Evolutionary conservation across 1,284 basidiomycete genomes (phyloP).

Genomic region (Cutaneotrichosporon cavernicola): DNA sequence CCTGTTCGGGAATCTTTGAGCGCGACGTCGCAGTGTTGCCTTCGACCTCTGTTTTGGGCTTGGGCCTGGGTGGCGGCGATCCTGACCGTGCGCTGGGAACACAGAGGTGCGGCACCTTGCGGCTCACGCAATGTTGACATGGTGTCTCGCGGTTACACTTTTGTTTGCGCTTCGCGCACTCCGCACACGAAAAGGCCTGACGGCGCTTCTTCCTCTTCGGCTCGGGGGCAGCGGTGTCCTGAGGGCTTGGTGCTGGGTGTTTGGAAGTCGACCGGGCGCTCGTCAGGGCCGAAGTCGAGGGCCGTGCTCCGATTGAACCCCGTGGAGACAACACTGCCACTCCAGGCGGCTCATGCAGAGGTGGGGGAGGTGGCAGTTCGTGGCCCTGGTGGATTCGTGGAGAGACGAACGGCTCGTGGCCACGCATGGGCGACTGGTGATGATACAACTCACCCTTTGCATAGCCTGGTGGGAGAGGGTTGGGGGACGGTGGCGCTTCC

Average conservation of each 20-base stretch:
- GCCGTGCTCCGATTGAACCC: background rate
- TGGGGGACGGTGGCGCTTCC: constrained; percentile 4
- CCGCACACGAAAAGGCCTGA: constrained; percentile 45
- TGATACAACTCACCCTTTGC: background rate
- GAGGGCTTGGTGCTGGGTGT: constrained; percentile 23
- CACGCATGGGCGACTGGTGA: background rate
- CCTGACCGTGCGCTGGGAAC: constrained; percentile 28
- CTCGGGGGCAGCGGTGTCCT: constrained; percentile 12
- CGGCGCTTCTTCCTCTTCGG: constrained; percentile 50
- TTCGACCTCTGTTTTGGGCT: constrained; percentile 14
- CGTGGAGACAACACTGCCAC: background rate
- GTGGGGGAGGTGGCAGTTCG: constrained; percentile 1
- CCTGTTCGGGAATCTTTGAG: background rate
- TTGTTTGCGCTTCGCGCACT: constrained; percentile 50
- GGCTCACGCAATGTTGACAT: constrained; percentile 47
- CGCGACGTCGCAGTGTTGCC: background rate
- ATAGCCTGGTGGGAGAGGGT: background rate
- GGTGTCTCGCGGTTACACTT: constrained; percentile 50
- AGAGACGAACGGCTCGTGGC: background rate
- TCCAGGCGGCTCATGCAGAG: background rate
- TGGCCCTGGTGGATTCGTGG: background rate
- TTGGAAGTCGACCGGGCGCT: constrained; percentile 16
- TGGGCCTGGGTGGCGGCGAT: constrained; percentile 10
- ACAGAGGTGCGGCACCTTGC: constrained; percentile 45
- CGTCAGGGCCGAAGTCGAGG: constrained; percentile 1